Evolutionary conservation across 2,329 filamentous ascomycete genomes (phyloP).

Genomic region (Apiospora kogelbergensis): DNA sequence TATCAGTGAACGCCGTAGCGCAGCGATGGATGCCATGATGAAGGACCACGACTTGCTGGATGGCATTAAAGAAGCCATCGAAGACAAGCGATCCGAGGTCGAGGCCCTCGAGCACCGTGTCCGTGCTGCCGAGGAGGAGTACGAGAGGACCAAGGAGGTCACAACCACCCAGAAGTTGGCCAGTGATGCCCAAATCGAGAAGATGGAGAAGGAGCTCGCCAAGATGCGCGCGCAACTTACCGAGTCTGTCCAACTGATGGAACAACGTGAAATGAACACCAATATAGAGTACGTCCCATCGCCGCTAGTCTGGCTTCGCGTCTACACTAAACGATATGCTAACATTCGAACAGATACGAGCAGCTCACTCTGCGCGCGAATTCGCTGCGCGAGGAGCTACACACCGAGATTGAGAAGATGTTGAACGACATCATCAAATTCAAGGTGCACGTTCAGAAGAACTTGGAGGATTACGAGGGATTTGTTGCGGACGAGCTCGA

Average conservation of each 20-base stretch:
- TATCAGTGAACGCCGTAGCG: conserved; percentile 82
- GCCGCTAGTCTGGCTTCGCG: background rate
- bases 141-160: conserved; percentile 86
- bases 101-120: conserved; percentile 88
- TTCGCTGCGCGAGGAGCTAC: conserved; percentile 89
- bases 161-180: conserved; percentile 85
- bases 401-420: conserved; percentile 94
- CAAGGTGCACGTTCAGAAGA: conserved; percentile 95
- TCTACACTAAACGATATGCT: conserved; percentile 8
- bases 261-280: conserved; percentile 93
- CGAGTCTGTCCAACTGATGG: conserved; percentile 87
- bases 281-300: conserved; percentile 76
- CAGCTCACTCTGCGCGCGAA: conserved; percentile 84
- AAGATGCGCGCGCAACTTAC: conserved; percentile 83
- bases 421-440: conserved; percentile 97
- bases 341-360: conserved; percentile 65
- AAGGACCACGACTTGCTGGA: conserved; percentile 92
- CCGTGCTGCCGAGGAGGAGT: conserved; percentile 85
- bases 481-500: conserved; percentile 95
- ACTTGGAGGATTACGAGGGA: conserved; percentile 88
- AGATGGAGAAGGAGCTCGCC: conserved; percentile 97
- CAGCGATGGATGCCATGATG: conserved; percentile 85
- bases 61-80: conserved; percentile 93
- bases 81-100: conserved; percentile 91
- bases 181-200: conserved; percentile 92